Evolutionary conservation across 164 flowering plant genomes (phyloP), one percentile per base, ranked within the genome.

Genomic region (Annona cherimola): DNA sequence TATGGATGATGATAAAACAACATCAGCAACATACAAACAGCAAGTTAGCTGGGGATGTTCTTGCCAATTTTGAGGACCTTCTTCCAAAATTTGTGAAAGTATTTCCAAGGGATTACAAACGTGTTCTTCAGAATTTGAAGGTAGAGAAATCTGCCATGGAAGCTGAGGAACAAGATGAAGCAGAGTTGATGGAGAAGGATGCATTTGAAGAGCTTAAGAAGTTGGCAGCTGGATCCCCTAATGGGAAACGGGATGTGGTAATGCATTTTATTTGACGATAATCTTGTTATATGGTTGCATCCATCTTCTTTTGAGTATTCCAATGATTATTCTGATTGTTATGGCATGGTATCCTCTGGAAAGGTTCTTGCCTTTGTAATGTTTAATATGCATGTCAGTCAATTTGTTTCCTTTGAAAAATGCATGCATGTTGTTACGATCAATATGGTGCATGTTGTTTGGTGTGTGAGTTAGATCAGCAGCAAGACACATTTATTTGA

Each of bases 131-230:
- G 57, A 85, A 75, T 71, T 77, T 83, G 85, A 90, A 89, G 81
- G 76, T 72, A 19, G 86, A 85, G 46, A 74, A 79, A 60, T 73
- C 80, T 42, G 61, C 78, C n/a, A 79, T 84, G 71, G 81, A 83
- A 70, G 79, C 88, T 44, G 79, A 70, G 50, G 85, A 83, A 19
- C 73, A 41, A 40, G 93, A 94, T 41, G 93, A 91, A 75, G 85
- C 71, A 42, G 91, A 91, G 73, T 79, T 86, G 75, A 75, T 61
- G 78, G 84, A 80, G 75, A 88, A 87, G 78, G 95, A 93, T 88
- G 98, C 98, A 45, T 92, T 93, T 81, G 97, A 91, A 83, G 96
- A 93, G 84, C 96, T 93, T 35, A 93, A 91, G 86, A 91, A 96
- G 79, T 19, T 96, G 83, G 92, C 96, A 44, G 83, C 92, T 66